These are phyloP conservation scores for Hanseniaspora jakobsenii DNA, from an alignment of 805 yeast species.

Conservation along the genomic window DNA sequence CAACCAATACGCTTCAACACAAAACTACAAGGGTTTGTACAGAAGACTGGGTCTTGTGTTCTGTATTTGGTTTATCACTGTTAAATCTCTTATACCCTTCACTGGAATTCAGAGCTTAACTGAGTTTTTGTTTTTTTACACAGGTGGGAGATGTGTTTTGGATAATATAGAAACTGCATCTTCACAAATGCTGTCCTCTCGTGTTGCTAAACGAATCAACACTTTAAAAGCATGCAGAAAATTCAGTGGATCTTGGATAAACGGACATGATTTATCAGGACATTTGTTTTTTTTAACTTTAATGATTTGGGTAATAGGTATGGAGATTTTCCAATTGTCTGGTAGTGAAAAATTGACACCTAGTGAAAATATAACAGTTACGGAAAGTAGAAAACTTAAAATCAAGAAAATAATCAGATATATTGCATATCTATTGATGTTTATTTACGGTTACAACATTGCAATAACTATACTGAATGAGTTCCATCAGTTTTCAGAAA, in stretches of 20 bases:
- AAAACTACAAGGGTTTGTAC: not conserved
- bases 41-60: slow-evolving; percentile 26
- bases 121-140: slow-evolving; percentile 67
- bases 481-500: slow-evolving; percentile 5
- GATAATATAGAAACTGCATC: no score
- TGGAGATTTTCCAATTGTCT: slow-evolving; percentile 11
- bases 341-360: not conserved
- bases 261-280: slow-evolving; percentile 96
- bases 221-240: slow-evolving; percentile 33
- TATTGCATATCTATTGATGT: not conserved
- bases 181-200: no score
- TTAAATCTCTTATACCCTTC: slow-evolving; percentile 48
- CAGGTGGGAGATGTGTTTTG: slow-evolving; percentile 70
- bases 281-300: slow-evolving; percentile 61
- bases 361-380: no score
- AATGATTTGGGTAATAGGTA: slow-evolving; percentile 23
- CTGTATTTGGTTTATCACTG: slow-evolving; percentile 56
- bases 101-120: slow-evolving; percentile 69
- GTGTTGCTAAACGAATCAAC: no score
- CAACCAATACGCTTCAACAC: slow-evolving; percentile 15
- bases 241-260: slow-evolving; percentile 56
- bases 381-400: no score
- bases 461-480: slow-evolving; percentile 10
- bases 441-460: slow-evolving; percentile 11
- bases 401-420: not conserved